Conservation (phyloP, 2,329 filamentous ascomycete species). For the Lecanicillium sp. region DNA sequence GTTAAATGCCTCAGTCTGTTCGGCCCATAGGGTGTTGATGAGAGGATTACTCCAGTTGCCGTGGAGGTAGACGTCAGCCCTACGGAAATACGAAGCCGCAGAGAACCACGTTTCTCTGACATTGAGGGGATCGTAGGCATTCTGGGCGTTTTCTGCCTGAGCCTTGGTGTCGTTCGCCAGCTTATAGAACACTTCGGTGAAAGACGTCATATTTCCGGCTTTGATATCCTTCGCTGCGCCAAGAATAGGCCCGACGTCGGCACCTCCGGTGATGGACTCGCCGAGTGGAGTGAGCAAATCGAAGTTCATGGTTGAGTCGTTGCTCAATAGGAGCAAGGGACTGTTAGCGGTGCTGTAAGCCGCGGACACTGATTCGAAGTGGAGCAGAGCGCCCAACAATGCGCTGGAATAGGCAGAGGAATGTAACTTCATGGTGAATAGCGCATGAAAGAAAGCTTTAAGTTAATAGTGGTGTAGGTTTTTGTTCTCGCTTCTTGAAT, state of each 20-base stretch:
- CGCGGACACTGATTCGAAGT: not conserved
- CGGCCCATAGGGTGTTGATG: slow-evolving; percentile 23
- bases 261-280: slow-evolving; percentile 3
- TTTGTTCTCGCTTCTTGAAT: not conserved
- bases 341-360: not conserved
- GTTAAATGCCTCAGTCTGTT: slow-evolving; percentile 25
- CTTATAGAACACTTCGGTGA: slow-evolving; percentile 7
- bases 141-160: slow-evolving; percentile 4
- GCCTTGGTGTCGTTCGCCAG: slow-evolving; percentile 9
- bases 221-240: slow-evolving; percentile 10
- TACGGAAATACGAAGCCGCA: slow-evolving; percentile 28
- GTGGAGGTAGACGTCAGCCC: slow-evolving; percentile 28
- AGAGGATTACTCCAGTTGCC: slow-evolving; percentile 26
- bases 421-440: not conserved
- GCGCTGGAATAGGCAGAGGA: not conserved
- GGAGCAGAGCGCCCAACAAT: not conserved
- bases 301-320: slow-evolving; percentile 9
- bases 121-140: slow-evolving; percentile 5
- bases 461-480: not conserved
- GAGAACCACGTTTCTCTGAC: slow-evolving; percentile 18
- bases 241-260: slow-evolving; percentile 7
- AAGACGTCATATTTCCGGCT: slow-evolving; percentile 10
- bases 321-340: slow-evolving; percentile 5
- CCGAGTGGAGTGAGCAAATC: slow-evolving; percentile 7
- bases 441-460: not conserved